These are phyloP conservation scores for Fusarium staphyleae DNA, from an alignment of 2,329 filamentous ascomycete species.

Conservation along the genomic window DNA sequence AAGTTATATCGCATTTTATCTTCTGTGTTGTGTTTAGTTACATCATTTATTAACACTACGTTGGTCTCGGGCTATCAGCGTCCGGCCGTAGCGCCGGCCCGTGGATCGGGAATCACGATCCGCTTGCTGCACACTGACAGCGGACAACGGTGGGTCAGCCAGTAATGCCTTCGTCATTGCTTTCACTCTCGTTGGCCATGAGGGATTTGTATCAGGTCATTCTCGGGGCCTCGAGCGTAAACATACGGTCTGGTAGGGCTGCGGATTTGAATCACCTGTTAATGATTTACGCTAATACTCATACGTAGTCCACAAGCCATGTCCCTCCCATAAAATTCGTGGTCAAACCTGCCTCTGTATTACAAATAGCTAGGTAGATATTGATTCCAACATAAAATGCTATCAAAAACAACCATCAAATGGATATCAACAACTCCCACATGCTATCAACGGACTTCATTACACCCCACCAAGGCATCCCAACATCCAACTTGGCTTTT, in stretches of 20 bases:
- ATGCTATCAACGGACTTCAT: conserved; percentile 16
- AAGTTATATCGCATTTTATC: not conserved
- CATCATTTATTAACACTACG: not conserved
- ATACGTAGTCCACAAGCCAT: not conserved
- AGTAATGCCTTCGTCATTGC: conserved; percentile 10
- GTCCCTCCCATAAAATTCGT: not conserved
- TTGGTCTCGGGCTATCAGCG: no score
- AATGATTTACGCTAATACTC: no score
- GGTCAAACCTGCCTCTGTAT: conserved; percentile 17
- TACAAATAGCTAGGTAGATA: conserved; percentile 26
- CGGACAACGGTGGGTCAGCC: conserved; percentile 10
- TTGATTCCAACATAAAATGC: conserved; percentile 20
- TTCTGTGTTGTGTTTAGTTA: no score
- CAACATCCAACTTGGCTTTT: conserved; percentile 1
- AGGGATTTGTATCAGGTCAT: conserved; percentile 31
- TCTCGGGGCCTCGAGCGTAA: not conserved
- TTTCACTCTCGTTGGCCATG: conserved; percentile 15
- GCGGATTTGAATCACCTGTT: not conserved
- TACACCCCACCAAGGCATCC: conserved; percentile 7
- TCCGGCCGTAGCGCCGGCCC: conserved; percentile 1
- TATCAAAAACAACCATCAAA: conserved; percentile 28
- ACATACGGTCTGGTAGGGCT: not conserved
- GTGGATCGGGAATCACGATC: conserved; percentile 21
- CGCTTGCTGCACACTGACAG: conserved; percentile 14
- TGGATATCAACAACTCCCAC: conserved; percentile 32